Evolutionary conservation across 2,329 filamentous ascomycete species (phyloP), one percentile per base, ranked within the genome.

Genomic region (Colletotrichum euphorbiae): DNA sequence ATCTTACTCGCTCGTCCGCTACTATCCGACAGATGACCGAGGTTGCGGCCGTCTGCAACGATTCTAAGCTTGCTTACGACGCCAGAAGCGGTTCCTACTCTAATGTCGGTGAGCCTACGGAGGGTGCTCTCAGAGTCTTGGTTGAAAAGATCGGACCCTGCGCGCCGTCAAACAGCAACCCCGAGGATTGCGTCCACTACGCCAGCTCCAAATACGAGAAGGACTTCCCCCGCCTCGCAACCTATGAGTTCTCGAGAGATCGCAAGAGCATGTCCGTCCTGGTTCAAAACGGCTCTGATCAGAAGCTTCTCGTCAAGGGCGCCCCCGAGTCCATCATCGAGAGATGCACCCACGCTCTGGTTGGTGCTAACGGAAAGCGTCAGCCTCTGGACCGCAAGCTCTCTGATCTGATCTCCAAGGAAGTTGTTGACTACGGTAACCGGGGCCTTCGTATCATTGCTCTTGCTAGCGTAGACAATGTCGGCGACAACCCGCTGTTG

Each of bases 191-290:
- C 71, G 85, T 96, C 45, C 92, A 98, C 81, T 88, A 91, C 74
- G 90, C 93, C 67, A 98, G 94, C 83, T 87, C 90, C 71, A 90
- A 90, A 81, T 98, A 97, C 78, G 94, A 97, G 81, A 85, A 89
- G 72, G 87, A 88, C 72, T 88, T 90, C 56, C 89, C 89, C 59
- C 89, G 91, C 46, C 85, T 97, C 64, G 91, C 94, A 8, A 97
- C 94, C 11, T 99, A 93, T 74, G 96, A 99, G 78, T 99, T 99
- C 81, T 98, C 96, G 1, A 90, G 96, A 74, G 96, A 99, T 80
- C 90, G 96, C 71, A 99, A 99, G 88, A 98, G 95, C 81, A 99
- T 99, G 96, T 99, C 96, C 54, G 97, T 99, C 40, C 83, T 98
- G 67, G 93, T 97, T 70, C 87, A 91, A 72, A 86, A 87, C 62